Conservation (phyloP, 148 eudicot species). For the Tetragonia tetragonoides region DNA sequence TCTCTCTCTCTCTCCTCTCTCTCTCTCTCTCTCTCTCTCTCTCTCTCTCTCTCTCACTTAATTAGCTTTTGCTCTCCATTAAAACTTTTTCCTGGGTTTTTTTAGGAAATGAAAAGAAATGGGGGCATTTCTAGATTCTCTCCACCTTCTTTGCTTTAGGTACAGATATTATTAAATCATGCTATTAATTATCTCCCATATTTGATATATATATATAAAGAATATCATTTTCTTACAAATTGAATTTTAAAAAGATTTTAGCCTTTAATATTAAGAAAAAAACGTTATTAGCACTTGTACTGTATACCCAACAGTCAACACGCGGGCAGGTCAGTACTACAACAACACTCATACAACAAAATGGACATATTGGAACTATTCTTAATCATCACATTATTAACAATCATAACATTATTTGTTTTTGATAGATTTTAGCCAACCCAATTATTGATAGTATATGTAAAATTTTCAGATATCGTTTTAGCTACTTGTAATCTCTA, state of each 20-base stretch:
- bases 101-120: slow-evolving; percentile 33
- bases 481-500: too few relatives aligned
- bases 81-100: slow-evolving; percentile 32
- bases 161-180: slow-evolving; percentile 14
- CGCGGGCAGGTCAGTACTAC: background rate
- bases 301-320: slow-evolving; percentile 7
- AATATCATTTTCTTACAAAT: background rate
- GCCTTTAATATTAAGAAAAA: too few relatives aligned
- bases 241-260: background rate
- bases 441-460: background rate
- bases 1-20: slow-evolving; percentile 19
- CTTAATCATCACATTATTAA: slow-evolving; percentile 3
- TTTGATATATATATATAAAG: background rate
- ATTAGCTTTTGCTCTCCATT: slow-evolving; percentile 18
- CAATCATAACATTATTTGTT: background rate
- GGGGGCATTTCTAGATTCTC: slow-evolving; percentile 49
- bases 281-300: background rate
- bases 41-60: slow-evolving; percentile 17
- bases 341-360: slow-evolving; percentile 10
- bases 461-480: too few relatives aligned
- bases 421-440: background rate
- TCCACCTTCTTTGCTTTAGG: slow-evolving; percentile 39
- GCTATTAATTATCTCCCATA: slow-evolving; percentile 13
- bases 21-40: slow-evolving; percentile 18
- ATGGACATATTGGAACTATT: background rate